These are phyloP conservation scores for Allium sativum DNA, from an alignment of 106 monocot species.

Conservation along the genomic window DNA sequence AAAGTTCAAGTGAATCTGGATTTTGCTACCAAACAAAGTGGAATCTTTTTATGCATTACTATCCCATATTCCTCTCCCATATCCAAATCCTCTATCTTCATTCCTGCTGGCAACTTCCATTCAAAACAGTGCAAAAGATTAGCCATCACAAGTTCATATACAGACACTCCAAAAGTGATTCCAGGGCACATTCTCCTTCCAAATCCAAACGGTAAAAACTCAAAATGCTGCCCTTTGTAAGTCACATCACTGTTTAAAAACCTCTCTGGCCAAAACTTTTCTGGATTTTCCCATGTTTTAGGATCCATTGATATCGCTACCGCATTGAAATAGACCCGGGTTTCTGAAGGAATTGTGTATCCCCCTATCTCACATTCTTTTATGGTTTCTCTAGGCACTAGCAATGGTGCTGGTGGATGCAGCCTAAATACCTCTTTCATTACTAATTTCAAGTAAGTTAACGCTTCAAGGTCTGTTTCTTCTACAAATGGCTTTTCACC, in stretches of 20 bases:
- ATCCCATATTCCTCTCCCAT: slow-evolving; percentile 19
- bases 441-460: slow-evolving; percentile 16
- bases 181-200: slow-evolving; percentile 32
- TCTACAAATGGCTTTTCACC: slow-evolving; percentile 8
- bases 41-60: slow-evolving; percentile 15
- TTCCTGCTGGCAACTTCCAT: slow-evolving; percentile 15
- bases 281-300: slow-evolving; percentile 14
- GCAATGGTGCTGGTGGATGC: slow-evolving; percentile 18
- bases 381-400: slow-evolving; percentile 18
- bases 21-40: slow-evolving; percentile 15
- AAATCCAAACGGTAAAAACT: slow-evolving; percentile 23
- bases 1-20: too few relatives aligned
- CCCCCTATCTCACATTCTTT: slow-evolving; percentile 7
- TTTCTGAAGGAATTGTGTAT: slow-evolving; percentile 20
- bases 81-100: slow-evolving; percentile 15
- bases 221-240: slow-evolving; percentile 19
- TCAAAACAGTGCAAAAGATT: slow-evolving; percentile 22
- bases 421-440: slow-evolving; percentile 26
- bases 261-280: slow-evolving; percentile 30
- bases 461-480: slow-evolving; percentile 13
- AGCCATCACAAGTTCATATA: slow-evolving; percentile 18
- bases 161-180: slow-evolving; percentile 2
- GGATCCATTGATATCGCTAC: slow-evolving; percentile 16
- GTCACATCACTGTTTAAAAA: slow-evolving; percentile 8
- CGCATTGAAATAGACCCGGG: slow-evolving; percentile 24